phyloP scores from a whole-genome alignment of 768 basidiomycete genomes.

The Cubamyces lactineus region DNA sequence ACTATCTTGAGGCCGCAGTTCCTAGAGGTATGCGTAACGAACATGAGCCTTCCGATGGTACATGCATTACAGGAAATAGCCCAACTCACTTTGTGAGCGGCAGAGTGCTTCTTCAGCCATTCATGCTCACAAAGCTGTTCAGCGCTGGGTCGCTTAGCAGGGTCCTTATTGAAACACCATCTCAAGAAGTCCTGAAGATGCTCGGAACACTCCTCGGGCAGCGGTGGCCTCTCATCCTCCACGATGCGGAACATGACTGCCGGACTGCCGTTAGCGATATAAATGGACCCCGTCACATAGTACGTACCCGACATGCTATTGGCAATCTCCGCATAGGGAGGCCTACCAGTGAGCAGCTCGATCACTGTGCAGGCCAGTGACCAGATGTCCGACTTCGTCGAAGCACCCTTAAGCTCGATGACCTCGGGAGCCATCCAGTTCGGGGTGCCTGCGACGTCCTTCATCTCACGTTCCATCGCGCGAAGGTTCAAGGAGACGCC shows the following conservation, averaged over 20 bases:
- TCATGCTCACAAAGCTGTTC: conserved; percentile 85
- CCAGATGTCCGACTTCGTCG: conserved; percentile 95
- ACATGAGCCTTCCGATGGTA: conserved; percentile 7
- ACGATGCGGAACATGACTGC: conserved; percentile 98
- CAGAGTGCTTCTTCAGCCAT: conserved; percentile 86
- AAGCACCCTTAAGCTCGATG: conserved; percentile 92
- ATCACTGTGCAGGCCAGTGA: conserved; percentile 93
- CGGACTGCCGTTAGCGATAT: neutral
- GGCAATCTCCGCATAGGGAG: conserved; percentile 87
- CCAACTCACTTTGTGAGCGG: conserved; percentile 66
- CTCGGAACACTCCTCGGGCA: conserved; percentile 81
- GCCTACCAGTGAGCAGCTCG: conserved; percentile 89
- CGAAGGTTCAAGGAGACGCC: conserved; percentile 95
- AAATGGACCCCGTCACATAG: neutral
- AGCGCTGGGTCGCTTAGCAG: conserved; percentile 79
- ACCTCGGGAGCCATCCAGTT: conserved; percentile 99
- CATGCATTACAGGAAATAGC: neutral
- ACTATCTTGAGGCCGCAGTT: conserved; percentile 89
- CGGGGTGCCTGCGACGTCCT: conserved; percentile 91
- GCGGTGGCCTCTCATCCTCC: conserved; percentile 85
- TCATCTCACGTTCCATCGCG: conserved; percentile 83
- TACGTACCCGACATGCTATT: conserved; percentile 86
- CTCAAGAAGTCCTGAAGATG: conserved; percentile 77
- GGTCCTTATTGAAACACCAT: conserved; percentile 92
- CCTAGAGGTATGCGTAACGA: conserved; percentile 41